phyloP scores from a whole-genome alignment of 2,329 filamentous ascomycete species.

The Massarina eburnea region DNA sequence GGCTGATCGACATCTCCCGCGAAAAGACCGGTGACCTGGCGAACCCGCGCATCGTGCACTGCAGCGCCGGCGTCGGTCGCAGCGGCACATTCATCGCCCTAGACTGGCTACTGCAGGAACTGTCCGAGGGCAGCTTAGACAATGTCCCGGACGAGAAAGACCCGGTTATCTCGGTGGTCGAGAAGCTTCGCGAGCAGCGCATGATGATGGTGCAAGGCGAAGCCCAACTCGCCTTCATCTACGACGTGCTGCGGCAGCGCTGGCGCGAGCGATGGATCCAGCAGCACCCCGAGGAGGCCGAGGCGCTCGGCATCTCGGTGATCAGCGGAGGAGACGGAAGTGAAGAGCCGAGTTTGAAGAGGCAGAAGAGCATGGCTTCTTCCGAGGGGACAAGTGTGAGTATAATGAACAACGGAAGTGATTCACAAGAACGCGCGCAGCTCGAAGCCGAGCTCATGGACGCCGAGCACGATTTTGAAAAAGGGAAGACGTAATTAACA shows the following conservation, averaged over 20 bases:
- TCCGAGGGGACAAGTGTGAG: not conserved
- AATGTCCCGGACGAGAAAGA: constrained; percentile 57
- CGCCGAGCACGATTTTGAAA: constrained; percentile 29
- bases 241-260: constrained; percentile 76
- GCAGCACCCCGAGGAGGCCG: constrained; percentile 31
- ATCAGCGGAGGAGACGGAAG: constrained; percentile 9
- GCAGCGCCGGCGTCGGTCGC: constrained; percentile 87
- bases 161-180: constrained; percentile 76
- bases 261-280: constrained; percentile 61
- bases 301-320: constrained; percentile 21
- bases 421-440: constrained; percentile 28
- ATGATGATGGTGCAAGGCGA: constrained; percentile 96
- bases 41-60: constrained; percentile 72
- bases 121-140: constrained; percentile 71
- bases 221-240: constrained; percentile 82
- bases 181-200: constrained; percentile 79
- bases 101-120: constrained; percentile 84
- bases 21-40: constrained; percentile 52
- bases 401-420: constrained; percentile 8
- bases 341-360: constrained; percentile 27
- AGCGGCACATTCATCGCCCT: constrained; percentile 95
- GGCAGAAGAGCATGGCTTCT: constrained; percentile 29
- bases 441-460: constrained; percentile 38
- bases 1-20: constrained; percentile 68
- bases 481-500: constrained; percentile 26